A percentile compares a stretch with the other conserved stretches of the same genome.
phyloP scores from a whole-genome alignment of 805 yeast genomes.

The Metschnikowia reukaufii region DNA sequence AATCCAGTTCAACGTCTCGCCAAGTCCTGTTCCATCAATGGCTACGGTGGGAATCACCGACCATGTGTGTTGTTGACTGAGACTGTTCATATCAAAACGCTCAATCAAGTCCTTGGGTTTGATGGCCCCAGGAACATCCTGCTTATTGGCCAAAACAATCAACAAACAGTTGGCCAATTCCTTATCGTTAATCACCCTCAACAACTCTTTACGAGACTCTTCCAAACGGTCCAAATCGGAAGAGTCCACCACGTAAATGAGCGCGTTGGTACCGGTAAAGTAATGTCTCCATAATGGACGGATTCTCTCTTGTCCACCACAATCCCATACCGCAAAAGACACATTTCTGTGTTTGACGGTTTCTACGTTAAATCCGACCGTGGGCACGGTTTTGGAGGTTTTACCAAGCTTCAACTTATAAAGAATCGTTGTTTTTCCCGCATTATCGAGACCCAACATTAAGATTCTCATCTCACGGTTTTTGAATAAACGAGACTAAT shows the following conservation, averaged over 20 bases:
- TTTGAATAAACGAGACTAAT: conserved; percentile 45
- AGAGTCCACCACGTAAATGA: conserved; percentile 87
- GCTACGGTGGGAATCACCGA: conserved; percentile 92
- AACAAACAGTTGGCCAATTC: conserved; percentile 79
- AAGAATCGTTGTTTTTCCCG: conserved; percentile 87
- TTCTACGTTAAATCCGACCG: conserved; percentile 92
- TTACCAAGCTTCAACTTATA: conserved; percentile 79
- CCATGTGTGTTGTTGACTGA: conserved; percentile 72
- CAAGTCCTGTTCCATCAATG: conserved; percentile 83
- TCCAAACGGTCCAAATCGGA: conserved; percentile 70
- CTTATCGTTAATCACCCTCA: conserved; percentile 75
- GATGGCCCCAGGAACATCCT: conserved; percentile 70
- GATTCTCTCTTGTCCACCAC: conserved; percentile 93
- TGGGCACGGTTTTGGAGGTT: conserved; percentile 70
- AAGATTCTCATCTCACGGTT: conserved; percentile 96
- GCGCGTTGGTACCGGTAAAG: conserved; percentile 88
- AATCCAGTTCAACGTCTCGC: conserved; percentile 86
- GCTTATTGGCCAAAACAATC: conserved; percentile 86
- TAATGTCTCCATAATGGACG: conserved; percentile 96
- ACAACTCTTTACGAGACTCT: conserved; percentile 76
- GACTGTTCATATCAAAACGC: conserved; percentile 58
- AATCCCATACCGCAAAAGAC: conserved; percentile 89
- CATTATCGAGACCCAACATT: conserved; percentile 91
- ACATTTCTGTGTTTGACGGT: conserved; percentile 79
- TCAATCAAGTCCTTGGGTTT: conserved; percentile 81